Evolutionary conservation across 1,284 basidiomycete species (phyloP).

Genomic region (Mycosarcoma mackinlayi): DNA sequence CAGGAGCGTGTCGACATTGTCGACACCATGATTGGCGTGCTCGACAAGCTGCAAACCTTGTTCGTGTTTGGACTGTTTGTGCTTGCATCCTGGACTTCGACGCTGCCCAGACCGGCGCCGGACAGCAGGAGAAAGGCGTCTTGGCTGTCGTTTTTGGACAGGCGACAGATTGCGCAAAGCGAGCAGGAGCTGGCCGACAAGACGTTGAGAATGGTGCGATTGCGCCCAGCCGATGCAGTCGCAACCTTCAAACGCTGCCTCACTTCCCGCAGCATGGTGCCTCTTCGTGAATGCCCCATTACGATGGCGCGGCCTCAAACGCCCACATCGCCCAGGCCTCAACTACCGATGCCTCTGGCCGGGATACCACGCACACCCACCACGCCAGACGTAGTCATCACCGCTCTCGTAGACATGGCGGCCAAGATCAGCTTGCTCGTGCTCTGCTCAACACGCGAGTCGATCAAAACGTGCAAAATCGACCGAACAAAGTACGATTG

Average conservation of each 20-base stretch:
- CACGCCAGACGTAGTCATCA: constrained; percentile 14
- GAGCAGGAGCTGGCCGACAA: constrained; percentile 3
- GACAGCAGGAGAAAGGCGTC: not conserved
- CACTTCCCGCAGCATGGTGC: constrained; percentile 17
- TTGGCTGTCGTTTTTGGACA: constrained; percentile 13
- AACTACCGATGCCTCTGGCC: constrained; percentile 1
- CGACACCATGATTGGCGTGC: constrained; percentile 17
- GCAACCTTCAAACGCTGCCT: constrained; percentile 24
- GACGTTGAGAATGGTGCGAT: constrained; percentile 12
- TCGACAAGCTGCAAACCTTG: constrained; percentile 31
- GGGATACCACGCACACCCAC: constrained; percentile 1
- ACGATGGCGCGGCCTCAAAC: constrained; percentile 7
- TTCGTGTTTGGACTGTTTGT: constrained; percentile 31
- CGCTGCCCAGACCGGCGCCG: not conserved
- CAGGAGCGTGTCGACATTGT: constrained; percentile 8
- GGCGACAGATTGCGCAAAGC: not conserved
- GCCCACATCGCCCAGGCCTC: not conserved
- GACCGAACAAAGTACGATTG: constrained; percentile 21
- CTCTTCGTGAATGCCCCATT: constrained; percentile 16
- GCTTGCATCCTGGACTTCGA: constrained; percentile 31
- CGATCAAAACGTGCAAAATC: constrained; percentile 29
- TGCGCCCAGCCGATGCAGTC: constrained; percentile 21
- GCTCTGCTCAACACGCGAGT: constrained; percentile 8
- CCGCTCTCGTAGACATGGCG: constrained; percentile 19
- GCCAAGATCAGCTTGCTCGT: constrained; percentile 26